Base-by-base conservation (phyloP, 306 rosid genomes). In the Acmispon strigosus region DNA sequence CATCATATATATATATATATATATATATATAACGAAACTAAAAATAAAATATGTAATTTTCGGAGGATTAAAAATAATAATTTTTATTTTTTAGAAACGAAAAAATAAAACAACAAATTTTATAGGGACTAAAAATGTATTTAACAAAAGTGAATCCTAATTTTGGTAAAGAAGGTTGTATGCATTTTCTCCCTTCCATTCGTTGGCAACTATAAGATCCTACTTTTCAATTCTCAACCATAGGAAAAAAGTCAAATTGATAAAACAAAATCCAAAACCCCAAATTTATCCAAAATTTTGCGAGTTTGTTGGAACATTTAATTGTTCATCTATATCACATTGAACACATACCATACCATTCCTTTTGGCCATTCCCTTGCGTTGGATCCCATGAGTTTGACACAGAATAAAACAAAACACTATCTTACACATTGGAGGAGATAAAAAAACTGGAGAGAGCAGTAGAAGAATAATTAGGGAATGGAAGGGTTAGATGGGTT, bases 401-500 rank as follows among this genome's bases (percentile, higher is more conserved):
- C 52, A 44, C 47, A 43, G 32, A 8, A 0, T 2, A 45, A 10
- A 69, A 49, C 18, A 43, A 42, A 29, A 16, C 18, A 52, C 1
- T 43, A 8, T 15, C 45, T 24, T 17, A 18, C 34, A 37, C 2
- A 6, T 1, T 0, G 14, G 14, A 11, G 41, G 44, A 48, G 49
- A 17, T 19, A 53, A 53, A 50, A 17, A 17, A 12, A 66, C 19
- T 16, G 29, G 22, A 34, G 20, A 16, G 11, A 39, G 3, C 12
- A 48, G 65, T 36, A 47, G 74, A 53, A 73, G 60, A 57, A 39
- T 53, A 57, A 39, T 53, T 19, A 51, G 57, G 88, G 80, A 44
- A 92, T 93, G 97, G 96, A 93, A 76, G 97, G 96, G 77, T 63
- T 93, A 79, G 96, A 93, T 74, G 90, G 80, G 11, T 61, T 94